phyloP scores from a whole-genome alignment of 1,139 yeast genomes.

The Pichia sp. region DNA sequence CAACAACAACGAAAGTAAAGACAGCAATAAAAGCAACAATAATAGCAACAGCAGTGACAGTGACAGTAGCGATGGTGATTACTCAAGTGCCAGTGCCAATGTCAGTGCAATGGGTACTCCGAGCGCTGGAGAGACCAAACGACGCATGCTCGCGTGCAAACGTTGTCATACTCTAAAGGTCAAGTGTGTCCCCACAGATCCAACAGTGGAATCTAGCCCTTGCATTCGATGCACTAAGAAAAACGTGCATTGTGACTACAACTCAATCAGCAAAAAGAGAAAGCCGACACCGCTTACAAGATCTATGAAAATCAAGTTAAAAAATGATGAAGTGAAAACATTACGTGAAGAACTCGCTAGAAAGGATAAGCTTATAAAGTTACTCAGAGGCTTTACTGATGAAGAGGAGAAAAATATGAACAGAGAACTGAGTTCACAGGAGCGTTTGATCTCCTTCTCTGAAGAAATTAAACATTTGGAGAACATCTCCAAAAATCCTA shows the following conservation, averaged over 20 bases:
- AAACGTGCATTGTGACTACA: slow-evolving; percentile 59
- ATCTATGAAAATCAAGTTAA: slow-evolving; percentile 9
- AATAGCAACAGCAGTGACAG: not conserved
- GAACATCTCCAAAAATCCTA: slow-evolving; percentile 20
- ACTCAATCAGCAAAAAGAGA: slow-evolving; percentile 53
- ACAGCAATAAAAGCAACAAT: not conserved
- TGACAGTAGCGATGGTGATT: slow-evolving; percentile 1
- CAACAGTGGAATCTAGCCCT: slow-evolving; percentile 45
- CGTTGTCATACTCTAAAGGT: slow-evolving; percentile 78
- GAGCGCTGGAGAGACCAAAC: slow-evolving; percentile 10
- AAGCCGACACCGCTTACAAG: slow-evolving; percentile 17
- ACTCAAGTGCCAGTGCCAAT: not conserved
- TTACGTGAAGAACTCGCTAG: slow-evolving; percentile 11
- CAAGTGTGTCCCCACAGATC: slow-evolving; percentile 70
- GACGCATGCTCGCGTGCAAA: slow-evolving; percentile 62
- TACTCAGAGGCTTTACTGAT: slow-evolving; percentile 11
- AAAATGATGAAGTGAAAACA: slow-evolving; percentile 11
- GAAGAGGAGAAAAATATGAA: slow-evolving; percentile 8
- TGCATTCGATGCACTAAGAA: slow-evolving; percentile 70
- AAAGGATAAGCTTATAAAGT: slow-evolving; percentile 15
- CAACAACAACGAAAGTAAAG: not conserved
- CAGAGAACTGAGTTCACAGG: slow-evolving; percentile 2
- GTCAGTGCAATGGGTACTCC: not conserved
- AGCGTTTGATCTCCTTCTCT: slow-evolving; percentile 10
- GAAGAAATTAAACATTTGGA: slow-evolving; percentile 31